A percentile compares a stretch with the other conserved stretches of the same genome.
These are phyloP conservation scores for Cryptococcus wingfieldii DNA, from an alignment of 1,284 basidiomycete genomes.

Conservation along the genomic window DNA sequence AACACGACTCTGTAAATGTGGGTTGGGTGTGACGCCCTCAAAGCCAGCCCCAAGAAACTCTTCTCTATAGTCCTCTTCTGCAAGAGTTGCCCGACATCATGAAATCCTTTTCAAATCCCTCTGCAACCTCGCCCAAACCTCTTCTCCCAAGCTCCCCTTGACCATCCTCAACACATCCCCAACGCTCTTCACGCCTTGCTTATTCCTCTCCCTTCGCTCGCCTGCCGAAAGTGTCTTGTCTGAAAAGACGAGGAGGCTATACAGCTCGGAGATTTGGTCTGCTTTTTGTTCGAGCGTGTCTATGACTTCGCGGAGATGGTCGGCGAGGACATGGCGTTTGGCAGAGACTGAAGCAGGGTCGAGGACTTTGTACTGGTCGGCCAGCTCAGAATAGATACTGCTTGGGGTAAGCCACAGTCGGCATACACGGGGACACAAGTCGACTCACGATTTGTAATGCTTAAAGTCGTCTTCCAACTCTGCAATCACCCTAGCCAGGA, in stretches of 20 bases:
- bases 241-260: conserved; percentile 68
- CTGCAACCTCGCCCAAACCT: conserved; percentile 32
- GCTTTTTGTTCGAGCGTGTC: conserved; percentile 84
- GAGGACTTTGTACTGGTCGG: conserved; percentile 83
- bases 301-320: conserved; percentile 81
- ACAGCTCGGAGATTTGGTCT: conserved; percentile 79
- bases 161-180: conserved; percentile 38
- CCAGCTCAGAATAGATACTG: conserved; percentile 79
- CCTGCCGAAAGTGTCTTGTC: conserved; percentile 49
- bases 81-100: not conserved
- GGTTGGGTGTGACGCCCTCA: too few species aligned
- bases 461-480: conserved; percentile 86
- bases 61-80: not conserved
- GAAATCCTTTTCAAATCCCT: conserved; percentile 18
- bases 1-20: not conserved
- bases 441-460: conserved; percentile 75
- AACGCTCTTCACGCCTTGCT: conserved; percentile 20
- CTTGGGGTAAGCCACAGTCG: not conserved
- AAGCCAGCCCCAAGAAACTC: not conserved
- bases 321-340: conserved; percentile 73
- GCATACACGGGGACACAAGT: not conserved
- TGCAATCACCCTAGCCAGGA: conserved; percentile 68
- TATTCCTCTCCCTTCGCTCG: conserved; percentile 1
- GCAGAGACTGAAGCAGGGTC: conserved; percentile 72
- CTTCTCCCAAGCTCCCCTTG: conserved; percentile 33